Evolutionary conservation across 1,139 yeast genomes (phyloP).

Genomic region (Saccharomyces hybrid): DNA sequence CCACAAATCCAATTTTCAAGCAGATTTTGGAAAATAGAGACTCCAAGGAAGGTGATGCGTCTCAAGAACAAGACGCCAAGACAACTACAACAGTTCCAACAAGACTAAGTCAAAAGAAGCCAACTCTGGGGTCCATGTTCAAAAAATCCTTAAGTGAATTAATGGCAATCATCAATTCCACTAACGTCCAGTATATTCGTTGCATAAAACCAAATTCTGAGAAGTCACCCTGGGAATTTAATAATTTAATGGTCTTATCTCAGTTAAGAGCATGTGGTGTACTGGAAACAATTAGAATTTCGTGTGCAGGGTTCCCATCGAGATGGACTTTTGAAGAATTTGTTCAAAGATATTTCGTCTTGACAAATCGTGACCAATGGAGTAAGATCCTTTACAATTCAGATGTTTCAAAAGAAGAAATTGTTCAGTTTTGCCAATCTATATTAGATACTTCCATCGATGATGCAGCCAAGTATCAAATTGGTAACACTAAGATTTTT

Average conservation of each 20-base stretch:
- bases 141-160: no score
- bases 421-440: slow-evolving; percentile 56
- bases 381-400: slow-evolving; percentile 47
- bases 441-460: slow-evolving; percentile 59
- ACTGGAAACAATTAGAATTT: no score
- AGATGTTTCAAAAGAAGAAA: slow-evolving; percentile 46
- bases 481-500: slow-evolving; percentile 84
- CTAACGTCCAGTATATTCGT: no score
- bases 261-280: no score
- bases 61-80: slow-evolving; percentile 21
- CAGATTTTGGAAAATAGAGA: slow-evolving; percentile 50
- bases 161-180: no score
- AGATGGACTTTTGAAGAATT: no score
- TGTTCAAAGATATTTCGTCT: slow-evolving; percentile 45
- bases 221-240: no score
- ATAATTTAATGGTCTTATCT: no score
- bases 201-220: no score
- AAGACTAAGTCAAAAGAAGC: no score
- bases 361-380: slow-evolving; percentile 68
- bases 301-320: no score
- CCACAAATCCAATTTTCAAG: slow-evolving; percentile 58
- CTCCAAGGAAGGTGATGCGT: slow-evolving; percentile 35
- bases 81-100: slow-evolving; percentile 26
- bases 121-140: no score
- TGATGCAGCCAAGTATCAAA: slow-evolving; percentile 63